Conservation (phyloP, 768 basidiomycete species). For the Mycena vulgaris region DNA sequence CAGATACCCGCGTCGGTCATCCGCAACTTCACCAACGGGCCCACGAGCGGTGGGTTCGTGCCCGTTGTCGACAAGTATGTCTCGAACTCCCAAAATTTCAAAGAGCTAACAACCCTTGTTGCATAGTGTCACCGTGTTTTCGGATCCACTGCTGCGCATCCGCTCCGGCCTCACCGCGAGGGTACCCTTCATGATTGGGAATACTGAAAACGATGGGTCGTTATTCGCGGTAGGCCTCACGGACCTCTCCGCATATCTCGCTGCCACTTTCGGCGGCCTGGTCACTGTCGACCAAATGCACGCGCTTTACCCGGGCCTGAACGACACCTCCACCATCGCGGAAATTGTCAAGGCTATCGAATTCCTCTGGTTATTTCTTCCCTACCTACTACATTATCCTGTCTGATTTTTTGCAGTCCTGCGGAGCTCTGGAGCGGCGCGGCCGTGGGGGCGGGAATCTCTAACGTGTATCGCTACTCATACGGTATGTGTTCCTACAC, state of each 20-base stretch:
- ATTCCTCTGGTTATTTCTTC: constrained; percentile 31
- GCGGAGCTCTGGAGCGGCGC: constrained; percentile 4
- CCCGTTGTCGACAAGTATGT: constrained; percentile 34
- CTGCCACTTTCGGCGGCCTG: background rate
- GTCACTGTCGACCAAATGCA: constrained; percentile 31
- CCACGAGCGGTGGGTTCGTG: constrained; percentile 15
- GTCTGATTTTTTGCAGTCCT: background rate
- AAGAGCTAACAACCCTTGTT: background rate
- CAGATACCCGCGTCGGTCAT: constrained; percentile 39
- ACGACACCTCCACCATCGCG: constrained; percentile 32
- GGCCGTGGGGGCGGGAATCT: background rate
- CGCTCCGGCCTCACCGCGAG: constrained; percentile 32
- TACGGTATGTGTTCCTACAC: background rate
- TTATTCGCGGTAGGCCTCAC: constrained; percentile 36
- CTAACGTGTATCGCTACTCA: background rate
- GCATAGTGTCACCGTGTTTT: constrained; percentile 23
- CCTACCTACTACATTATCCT: background rate
- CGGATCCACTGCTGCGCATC: constrained; percentile 39
- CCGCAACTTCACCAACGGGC: constrained; percentile 36
- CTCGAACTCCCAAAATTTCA: background rate
- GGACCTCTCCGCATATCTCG: constrained; percentile 34
- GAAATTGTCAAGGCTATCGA: constrained; percentile 32
- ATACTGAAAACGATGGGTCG: constrained; percentile 40
- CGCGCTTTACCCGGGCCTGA: constrained; percentile 41
- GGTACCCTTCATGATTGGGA: constrained; percentile 39